phyloP scores from a whole-genome alignment of 1,139 yeast species.

The Citeromyces hawaiiensis region DNA sequence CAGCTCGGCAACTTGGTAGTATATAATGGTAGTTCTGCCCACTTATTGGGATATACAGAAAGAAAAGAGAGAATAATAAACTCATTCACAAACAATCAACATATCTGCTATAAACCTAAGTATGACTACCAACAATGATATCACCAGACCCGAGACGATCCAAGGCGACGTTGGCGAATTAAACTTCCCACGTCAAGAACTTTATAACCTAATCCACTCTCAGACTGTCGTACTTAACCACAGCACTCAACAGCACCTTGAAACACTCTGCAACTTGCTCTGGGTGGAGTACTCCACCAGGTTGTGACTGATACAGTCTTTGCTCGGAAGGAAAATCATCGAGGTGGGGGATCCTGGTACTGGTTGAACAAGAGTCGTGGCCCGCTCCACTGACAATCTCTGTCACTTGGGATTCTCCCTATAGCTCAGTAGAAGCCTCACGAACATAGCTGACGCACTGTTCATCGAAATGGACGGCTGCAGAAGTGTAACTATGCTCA shows the following conservation, averaged over 20 bases:
- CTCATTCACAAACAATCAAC: too few species aligned
- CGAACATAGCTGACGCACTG: constrained; percentile 35
- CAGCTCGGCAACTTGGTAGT: too few species aligned
- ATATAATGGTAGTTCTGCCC: too few species aligned
- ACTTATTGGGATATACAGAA: too few species aligned
- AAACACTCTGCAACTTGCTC: constrained; percentile 50
- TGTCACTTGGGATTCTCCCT: constrained; percentile 26
- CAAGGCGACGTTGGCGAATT: too few species aligned
- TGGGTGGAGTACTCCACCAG: constrained; percentile 50
- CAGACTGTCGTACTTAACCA: constrained; percentile 34
- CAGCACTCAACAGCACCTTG: constrained; percentile 41
- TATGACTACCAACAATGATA: too few species aligned
- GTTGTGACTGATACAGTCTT: constrained; percentile 59
- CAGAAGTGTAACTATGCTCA: constrained; percentile 28
- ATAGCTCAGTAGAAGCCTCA: constrained; percentile 34
- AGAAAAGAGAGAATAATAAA: too few species aligned
- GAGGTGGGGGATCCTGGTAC: constrained; percentile 48
- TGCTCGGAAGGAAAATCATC: constrained; percentile 64
- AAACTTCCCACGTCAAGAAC: too few species aligned
- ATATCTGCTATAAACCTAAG: too few species aligned
- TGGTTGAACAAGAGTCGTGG: constrained; percentile 56
- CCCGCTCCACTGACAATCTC: constrained; percentile 59
- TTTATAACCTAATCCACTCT: neutral
- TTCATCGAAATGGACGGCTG: constrained; percentile 43
- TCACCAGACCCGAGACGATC: too few species aligned